These are phyloP conservation scores for Magnolia kwangsiensis DNA, from an alignment of 164 flowering plant genomes.

Conservation along the genomic window DNA sequence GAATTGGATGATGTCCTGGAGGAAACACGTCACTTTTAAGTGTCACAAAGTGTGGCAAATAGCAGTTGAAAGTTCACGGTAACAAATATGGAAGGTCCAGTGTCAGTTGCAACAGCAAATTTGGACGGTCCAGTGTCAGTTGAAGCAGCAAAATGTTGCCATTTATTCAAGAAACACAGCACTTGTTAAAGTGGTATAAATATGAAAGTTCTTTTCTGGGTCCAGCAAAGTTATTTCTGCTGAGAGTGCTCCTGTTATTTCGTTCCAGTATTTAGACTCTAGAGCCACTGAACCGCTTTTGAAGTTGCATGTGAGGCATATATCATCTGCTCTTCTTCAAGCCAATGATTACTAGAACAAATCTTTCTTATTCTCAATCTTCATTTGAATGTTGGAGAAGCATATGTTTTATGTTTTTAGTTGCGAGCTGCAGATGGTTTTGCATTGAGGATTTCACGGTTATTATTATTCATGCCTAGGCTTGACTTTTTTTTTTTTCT, in stretches of 20 bases:
- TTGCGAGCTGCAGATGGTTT: no score
- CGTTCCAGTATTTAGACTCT: neutral
- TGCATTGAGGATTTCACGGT: neutral
- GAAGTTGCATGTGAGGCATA: neutral
- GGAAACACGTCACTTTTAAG: neutral
- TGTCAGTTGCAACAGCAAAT: neutral
- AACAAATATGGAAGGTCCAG: neutral
- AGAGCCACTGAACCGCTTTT: neutral
- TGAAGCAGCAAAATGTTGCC: neutral
- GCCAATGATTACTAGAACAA: no score
- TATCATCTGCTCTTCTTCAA: neutral
- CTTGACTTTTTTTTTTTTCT: neutral
- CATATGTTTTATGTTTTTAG: neutral
- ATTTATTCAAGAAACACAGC: neutral
- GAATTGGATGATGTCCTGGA: neutral
- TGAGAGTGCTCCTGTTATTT: neutral
- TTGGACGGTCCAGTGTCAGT: neutral
- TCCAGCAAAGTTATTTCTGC: neutral
- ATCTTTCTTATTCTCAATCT: neutral
- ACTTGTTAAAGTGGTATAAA: neutral
- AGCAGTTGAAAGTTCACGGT: neutral
- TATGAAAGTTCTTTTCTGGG: neutral
- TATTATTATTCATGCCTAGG: neutral
- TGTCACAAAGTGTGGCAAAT: neutral
- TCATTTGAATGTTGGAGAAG: neutral